Evolutionary conservation across 2,329 filamentous ascomycete species (phyloP).

Genomic region (Sporothrix protearum): DNA sequence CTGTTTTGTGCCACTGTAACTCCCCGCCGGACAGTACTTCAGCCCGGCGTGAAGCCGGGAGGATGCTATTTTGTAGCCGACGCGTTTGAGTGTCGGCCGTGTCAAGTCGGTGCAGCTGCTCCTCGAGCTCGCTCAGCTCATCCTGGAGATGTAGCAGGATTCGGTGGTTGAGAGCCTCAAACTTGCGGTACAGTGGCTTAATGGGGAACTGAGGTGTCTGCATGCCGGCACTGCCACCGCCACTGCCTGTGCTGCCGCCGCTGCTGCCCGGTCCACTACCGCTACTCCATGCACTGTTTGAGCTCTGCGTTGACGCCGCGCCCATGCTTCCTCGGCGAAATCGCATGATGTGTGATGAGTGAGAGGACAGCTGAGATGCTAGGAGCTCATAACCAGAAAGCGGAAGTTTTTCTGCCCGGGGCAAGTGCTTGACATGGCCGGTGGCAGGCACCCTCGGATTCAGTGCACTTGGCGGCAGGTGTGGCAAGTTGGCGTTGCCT

Average conservation of each 20-base stretch:
- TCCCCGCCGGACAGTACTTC: conserved; percentile 54
- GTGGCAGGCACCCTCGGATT: conserved; percentile 38
- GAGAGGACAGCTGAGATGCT: conserved; percentile 50
- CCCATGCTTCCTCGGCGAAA: conserved; percentile 23
- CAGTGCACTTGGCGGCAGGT: conserved; percentile 38
- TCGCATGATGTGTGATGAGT: conserved; percentile 30
- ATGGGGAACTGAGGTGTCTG: conserved; percentile 27
- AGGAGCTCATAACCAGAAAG: conserved; percentile 61
- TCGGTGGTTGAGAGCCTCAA: conserved; percentile 77
- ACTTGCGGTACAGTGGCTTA: conserved; percentile 73
- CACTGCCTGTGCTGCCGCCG: not conserved
- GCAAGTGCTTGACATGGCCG: conserved; percentile 38
- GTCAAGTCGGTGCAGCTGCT: conserved; percentile 69
- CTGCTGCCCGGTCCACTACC: not conserved
- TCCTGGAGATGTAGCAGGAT: conserved; percentile 80
- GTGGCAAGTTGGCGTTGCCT: conserved; percentile 38
- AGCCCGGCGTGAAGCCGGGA: conserved; percentile 58
- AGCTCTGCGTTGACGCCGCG: conserved; percentile 17
- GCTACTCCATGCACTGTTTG: conserved; percentile 13
- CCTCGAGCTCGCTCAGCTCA: conserved; percentile 76
- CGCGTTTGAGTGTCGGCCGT: conserved; percentile 50
- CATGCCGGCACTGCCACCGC: not conserved
- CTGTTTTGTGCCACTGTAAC: conserved; percentile 57
- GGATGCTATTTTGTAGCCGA: conserved; percentile 42
- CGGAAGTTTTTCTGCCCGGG: conserved; percentile 43